Evolutionary conservation across 495 filamentous ascomycete species (phyloP).

Genomic region (Daldinia loculata): DNA sequence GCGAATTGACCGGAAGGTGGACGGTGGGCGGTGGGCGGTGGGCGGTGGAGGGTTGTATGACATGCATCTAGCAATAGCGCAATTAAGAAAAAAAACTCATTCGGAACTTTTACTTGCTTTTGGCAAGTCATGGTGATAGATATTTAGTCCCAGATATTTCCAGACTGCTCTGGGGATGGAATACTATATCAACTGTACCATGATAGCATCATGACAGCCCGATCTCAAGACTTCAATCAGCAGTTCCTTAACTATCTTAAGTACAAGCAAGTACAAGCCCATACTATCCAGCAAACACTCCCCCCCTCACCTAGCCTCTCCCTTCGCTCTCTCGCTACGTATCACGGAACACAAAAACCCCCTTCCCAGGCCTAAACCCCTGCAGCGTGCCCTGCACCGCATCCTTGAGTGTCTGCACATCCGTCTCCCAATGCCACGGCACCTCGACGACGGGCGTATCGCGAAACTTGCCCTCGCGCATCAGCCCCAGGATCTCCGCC

Average conservation of each 20-base stretch:
- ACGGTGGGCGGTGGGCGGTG: constrained; percentile 7
- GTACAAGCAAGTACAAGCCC: background rate
- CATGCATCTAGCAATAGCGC: constrained; percentile 24
- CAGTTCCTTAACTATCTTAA: background rate
- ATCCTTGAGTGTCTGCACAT: constrained; percentile 65
- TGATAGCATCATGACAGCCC: background rate
- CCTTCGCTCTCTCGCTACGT: constrained; percentile 39
- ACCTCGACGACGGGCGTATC: constrained; percentile 83
- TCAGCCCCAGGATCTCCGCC: constrained; percentile 79
- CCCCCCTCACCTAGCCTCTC: background rate
- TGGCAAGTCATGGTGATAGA: background rate
- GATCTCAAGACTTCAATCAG: no score
- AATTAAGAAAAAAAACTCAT: background rate
- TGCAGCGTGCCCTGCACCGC: constrained; percentile 79
- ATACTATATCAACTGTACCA: background rate
- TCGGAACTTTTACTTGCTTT: background rate
- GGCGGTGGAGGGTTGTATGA: constrained; percentile 6
- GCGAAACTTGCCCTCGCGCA: constrained; percentile 76
- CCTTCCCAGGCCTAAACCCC: constrained; percentile 86
- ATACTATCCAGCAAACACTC: background rate
- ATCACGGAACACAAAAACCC: constrained; percentile 79
- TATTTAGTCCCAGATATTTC: background rate
- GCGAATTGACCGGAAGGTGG: constrained; percentile 9
- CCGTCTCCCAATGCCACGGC: constrained; percentile 81
- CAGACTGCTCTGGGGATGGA: no score